phyloP scores from a whole-genome alignment of 352 stramenopile species.

The Phytophthora boehmeriae region DNA sequence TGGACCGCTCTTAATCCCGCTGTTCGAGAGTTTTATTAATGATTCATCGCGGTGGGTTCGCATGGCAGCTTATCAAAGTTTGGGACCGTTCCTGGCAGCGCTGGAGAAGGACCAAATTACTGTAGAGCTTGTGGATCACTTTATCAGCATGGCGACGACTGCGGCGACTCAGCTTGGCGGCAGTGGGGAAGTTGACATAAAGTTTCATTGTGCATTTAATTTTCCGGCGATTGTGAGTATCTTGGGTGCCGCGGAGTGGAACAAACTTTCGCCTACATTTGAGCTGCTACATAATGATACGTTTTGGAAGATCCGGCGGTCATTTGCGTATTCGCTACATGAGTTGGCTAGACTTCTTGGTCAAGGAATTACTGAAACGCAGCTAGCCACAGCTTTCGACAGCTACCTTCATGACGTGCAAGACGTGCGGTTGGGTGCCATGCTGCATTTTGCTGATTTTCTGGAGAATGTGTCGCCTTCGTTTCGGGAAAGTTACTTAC shows the following conservation, averaged over 20 bases:
- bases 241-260: slow-evolving; percentile 71
- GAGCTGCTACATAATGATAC: slow-evolving; percentile 76
- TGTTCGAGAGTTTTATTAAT: slow-evolving; percentile 88
- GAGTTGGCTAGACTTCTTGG: slow-evolving; percentile 86
- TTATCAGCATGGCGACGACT: slow-evolving; percentile 82
- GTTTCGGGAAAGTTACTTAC: slow-evolving; percentile 81
- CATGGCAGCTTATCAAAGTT: slow-evolving; percentile 94
- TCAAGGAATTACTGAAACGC: slow-evolving; percentile 74
- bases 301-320: slow-evolving; percentile 91
- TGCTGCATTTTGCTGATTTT: slow-evolving; percentile 89
- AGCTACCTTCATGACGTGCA: slow-evolving; percentile 84
- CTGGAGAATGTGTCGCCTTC: slow-evolving; percentile 69
- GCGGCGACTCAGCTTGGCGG: slow-evolving; percentile 62
- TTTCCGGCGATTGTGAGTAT: slow-evolving; percentile 91
- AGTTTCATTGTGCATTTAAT: slow-evolving; percentile 92
- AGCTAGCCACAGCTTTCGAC: slow-evolving; percentile 85
- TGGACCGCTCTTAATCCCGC: slow-evolving; percentile 82
- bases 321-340: slow-evolving; percentile 93
- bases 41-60: slow-evolving; percentile 94
- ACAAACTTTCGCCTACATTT: slow-evolving; percentile 82
- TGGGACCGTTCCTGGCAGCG: slow-evolving; percentile 74
- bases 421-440: slow-evolving; percentile 82
- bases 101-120: slow-evolving; percentile 88
- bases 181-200: slow-evolving; percentile 87
- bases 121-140: slow-evolving; percentile 82